These are phyloP conservation scores for Arxiozyma heterogenica DNA, from an alignment of 1,139 yeast species.

Conservation along the genomic window DNA sequence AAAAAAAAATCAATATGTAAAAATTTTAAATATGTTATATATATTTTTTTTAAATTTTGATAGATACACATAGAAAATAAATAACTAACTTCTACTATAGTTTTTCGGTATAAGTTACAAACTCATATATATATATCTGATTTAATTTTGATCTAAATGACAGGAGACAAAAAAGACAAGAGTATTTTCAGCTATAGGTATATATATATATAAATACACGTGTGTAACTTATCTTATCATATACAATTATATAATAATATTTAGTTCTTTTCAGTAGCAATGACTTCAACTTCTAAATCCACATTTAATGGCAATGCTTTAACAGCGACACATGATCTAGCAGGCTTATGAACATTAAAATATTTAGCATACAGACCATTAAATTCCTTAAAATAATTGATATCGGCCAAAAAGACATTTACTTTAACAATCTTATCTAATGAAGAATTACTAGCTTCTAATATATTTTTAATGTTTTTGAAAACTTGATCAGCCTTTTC, in stretches of 20 bases:
- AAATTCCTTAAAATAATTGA: conserved; percentile 71
- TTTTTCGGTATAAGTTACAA: no score
- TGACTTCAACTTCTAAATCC: conserved; percentile 62
- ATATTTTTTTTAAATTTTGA: background rate
- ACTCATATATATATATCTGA: no score
- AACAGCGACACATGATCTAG: conserved; percentile 93
- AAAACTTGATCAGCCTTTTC: conserved; percentile 82
- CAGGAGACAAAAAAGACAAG: background rate
- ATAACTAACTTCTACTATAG: background rate
- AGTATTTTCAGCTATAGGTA: no score
- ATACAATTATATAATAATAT: background rate
- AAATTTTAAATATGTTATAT: background rate
- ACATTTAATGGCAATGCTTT: conserved; percentile 77
- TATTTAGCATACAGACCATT: conserved; percentile 76
- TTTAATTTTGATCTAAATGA: no score
- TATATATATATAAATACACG: background rate
- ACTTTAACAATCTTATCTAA: conserved; percentile 78
- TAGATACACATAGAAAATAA: background rate
- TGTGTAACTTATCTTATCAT: background rate
- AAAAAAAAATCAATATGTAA: no score
- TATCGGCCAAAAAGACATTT: conserved; percentile 81
- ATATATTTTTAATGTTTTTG: conserved; percentile 63
- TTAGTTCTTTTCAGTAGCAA: conserved; percentile 51
- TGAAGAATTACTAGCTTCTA: conserved; percentile 62
- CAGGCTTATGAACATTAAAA: conserved; percentile 79